Evolutionary conservation across 2,329 filamentous ascomycete species (phyloP), one percentile per base, ranked within the genome.

Genomic region (Penicillium sclerotiorum): DNA sequence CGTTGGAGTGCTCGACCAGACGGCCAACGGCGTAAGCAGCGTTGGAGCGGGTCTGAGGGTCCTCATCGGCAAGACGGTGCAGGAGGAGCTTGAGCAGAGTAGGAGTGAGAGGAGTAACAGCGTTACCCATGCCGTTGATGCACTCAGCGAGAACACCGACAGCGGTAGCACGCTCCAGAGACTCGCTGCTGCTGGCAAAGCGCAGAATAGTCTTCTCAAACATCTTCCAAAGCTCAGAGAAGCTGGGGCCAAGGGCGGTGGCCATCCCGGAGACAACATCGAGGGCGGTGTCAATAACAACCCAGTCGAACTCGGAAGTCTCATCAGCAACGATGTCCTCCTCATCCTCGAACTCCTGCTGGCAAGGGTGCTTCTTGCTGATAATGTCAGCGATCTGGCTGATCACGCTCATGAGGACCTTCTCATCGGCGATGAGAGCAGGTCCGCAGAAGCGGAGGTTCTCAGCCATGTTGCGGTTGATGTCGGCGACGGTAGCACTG

Each of bases 241-340:
- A 97, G 60, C 86, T 84, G 18, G 81, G 72, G 32, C 94, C 94
- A 12, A 97, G 84, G 25, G 90, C 90, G 39, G 85, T 84, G 17
- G 92, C 86, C 33, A 97, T 82, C 30, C 89, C 90, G 44, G 90
- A 90, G 43, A 96, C 80, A 39, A 95, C 90, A 59, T 97, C 94
- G 47, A 97, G 83, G 28, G 90, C 92, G 8, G 91, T 96, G 76
- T 99, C 94, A 47, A 97, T 88, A 44, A 96, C 87, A 15, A 96
- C 83, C 94, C 94, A 97, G 77, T 97, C 94, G 65, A 95, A 96
- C 76, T 99, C 94, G 2, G 93, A 95, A 23, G 88, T 88, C 68
- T 91, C 93, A 42, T 84, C 78, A 48, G 88, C 84, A n/a, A n/a
- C n/a, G 8, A 85, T 83, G 61, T 93, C 91, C 48, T 89, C 88